Percentiles rank a stretch among this genome's conserved stretches.
phyloP scores from a whole-genome alignment of 1,284 basidiomycete genomes.

The Ustilago curta region DNA sequence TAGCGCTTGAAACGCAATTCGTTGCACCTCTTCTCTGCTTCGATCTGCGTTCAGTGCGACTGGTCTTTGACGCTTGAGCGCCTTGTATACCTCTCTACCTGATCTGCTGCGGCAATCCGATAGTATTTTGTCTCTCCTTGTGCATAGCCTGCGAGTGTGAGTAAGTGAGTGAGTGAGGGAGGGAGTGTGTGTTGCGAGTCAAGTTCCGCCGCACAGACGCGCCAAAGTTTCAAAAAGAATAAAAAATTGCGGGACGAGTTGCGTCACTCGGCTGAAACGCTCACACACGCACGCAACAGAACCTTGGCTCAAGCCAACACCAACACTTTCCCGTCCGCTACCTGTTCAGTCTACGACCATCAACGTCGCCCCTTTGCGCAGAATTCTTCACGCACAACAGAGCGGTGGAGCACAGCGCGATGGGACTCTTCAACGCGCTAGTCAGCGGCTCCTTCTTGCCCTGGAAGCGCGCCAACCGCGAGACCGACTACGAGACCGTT shows the following conservation, averaged over 20 bases:
- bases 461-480: conserved; percentile 41
- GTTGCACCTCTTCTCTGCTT: not conserved
- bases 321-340: not conserved
- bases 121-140: conserved; percentile 20
- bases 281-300: conserved; percentile 15
- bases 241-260: not conserved
- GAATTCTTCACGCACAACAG: no score
- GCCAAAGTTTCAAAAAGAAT: not conserved
- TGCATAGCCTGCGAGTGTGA: conserved; percentile 4
- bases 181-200: not conserved
- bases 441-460: conserved; percentile 45
- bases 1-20: not conserved
- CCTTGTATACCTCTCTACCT: conserved; percentile 46
- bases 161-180: not conserved
- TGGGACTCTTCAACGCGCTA: conserved; percentile 54
- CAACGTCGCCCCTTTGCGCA: not conserved
- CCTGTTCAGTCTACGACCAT: conserved; percentile 8
- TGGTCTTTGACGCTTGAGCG: conserved; percentile 27
- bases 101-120: conserved; percentile 24
- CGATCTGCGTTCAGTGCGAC: conserved; percentile 4
- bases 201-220: not conserved
- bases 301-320: conserved; percentile 2
- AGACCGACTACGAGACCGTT: conserved; percentile 73
- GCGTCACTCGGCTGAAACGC: conserved; percentile 16
- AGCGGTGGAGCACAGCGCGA: conserved; percentile 4